Evolutionary conservation across 805 yeast species (phyloP), one percentile per base, ranked within the genome.

Genomic region (Metschnikowia borealis): DNA sequence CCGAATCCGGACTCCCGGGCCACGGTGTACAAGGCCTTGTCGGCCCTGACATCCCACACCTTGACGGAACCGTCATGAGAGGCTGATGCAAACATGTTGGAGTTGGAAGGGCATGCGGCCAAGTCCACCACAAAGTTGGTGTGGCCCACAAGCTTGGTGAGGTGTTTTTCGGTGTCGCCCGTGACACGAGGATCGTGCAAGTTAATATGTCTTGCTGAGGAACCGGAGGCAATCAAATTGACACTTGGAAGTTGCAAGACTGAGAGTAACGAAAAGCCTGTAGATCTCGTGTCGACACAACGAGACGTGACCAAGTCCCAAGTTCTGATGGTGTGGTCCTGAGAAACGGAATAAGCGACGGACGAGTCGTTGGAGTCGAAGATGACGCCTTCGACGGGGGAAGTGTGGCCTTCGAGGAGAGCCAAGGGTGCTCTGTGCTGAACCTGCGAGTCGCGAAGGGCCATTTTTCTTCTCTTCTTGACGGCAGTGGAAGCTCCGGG

Each of bases 61-160:
- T 90, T 84, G 40, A 86, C 92, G 0, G 96, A 88, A 23, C 98
- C 97, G 68, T 94, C 99, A 65, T 91, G 97, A n/a, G 97, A 89
- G 11, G 86, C 96, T 4, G 96, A 88, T 18, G 88, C 82, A 60
- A 94, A 78, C 84, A 89, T 82, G 69, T 87, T 84, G 45, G 84
- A 88, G 63, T 84, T 87, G 48, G 79, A 80, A 6, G 97, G 96
- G 51, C 84, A 79, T 5, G 86, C 80, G 29, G 85, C 81, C 57
- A 94, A 73, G 1, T 85, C 79, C 10, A 85, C 92, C 36, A 94
- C 98, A 64, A 94, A 91, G 69, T 91, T 92, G 40, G 85, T 81
- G 67, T 94, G 99, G 5, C 99, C 99, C 44, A 82, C 74, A 47
- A 94, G 77, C 67, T 90, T 95, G 43, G 78, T 73, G 48, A 80